Evolutionary conservation across 345 rosid species (phyloP).

Genomic region (Eucalyptus viminalis): DNA sequence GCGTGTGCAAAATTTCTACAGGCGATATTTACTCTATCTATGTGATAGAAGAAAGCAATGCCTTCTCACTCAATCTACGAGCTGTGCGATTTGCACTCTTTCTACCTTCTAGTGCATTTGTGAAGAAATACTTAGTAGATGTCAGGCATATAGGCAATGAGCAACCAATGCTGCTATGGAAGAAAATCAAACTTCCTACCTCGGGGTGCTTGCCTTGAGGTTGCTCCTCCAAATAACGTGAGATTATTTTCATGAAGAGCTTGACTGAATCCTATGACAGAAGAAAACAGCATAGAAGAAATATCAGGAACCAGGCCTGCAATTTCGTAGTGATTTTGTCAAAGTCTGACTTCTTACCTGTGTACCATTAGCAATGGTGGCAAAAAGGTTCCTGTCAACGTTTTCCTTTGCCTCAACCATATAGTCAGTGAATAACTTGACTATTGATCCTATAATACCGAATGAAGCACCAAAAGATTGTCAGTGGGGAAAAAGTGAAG

Average conservation of each 20-base stretch:
- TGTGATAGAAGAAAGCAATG: neutral
- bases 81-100: neutral
- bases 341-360: slow-evolving; percentile 20
- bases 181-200: slow-evolving; percentile 19
- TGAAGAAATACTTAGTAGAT: neutral
- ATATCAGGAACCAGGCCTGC: neutral
- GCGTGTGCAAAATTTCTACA: neutral
- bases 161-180: neutral
- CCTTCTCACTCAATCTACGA: neutral
- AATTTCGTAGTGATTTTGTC: neutral
- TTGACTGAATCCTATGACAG: neutral
- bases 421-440: slow-evolving; percentile 38
- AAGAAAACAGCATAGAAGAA: neutral
- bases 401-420: slow-evolving; percentile 67
- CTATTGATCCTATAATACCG: slow-evolving; percentile 28
- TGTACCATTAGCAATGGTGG: slow-evolving; percentile 20
- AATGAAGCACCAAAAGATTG: neutral
- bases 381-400: slow-evolving; percentile 27
- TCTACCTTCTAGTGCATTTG: neutral
- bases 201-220: slow-evolving; percentile 17
- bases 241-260: slow-evolving; percentile 29
- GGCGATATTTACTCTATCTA: neutral
- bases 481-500: neutral
- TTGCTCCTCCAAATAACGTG: slow-evolving; percentile 27
- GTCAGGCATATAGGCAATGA: neutral